phyloP scores from a whole-genome alignment of 441 rosid genomes.

The Aquilaria agallochum region DNA sequence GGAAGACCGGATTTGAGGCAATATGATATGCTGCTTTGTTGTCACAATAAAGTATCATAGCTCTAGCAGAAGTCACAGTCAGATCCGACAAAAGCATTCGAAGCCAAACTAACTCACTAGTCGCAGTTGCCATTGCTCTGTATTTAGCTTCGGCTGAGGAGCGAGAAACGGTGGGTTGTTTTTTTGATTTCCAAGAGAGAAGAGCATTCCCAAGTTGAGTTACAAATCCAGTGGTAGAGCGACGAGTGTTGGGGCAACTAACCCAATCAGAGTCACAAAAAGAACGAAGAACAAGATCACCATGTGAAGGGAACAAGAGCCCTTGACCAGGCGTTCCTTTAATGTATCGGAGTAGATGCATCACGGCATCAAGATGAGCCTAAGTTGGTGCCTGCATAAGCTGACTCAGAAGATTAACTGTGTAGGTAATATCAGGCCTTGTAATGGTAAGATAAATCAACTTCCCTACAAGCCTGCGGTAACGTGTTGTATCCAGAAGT shows the following conservation, averaged over 20 bases:
- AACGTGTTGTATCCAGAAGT: neutral
- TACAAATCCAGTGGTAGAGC: constrained; percentile 4
- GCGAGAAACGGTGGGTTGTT: neutral
- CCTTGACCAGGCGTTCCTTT: constrained; percentile 6
- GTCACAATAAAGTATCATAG: neutral
- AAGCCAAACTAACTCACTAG: neutral
- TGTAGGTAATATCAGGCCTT: no score
- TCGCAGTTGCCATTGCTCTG: neutral
- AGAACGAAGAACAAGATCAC: neutral
- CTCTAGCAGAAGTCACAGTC: neutral
- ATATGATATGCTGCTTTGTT: neutral
- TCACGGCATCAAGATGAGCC: neutral
- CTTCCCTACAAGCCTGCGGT: no score
- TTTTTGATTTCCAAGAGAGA: constrained; percentile 10
- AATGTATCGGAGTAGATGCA: neutral
- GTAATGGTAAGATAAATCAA: no score
- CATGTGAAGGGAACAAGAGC: neutral
- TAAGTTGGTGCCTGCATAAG: neutral
- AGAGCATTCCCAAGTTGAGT: neutral
- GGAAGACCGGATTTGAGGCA: neutral
- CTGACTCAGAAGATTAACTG: no score
- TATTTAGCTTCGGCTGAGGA: constrained; percentile 8
- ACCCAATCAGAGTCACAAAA: constrained; percentile 13
- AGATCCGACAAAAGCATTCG: neutral
- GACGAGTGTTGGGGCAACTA: neutral